Conservation (phyloP, 305 asterid species). For the Solanum chacoense region DNA sequence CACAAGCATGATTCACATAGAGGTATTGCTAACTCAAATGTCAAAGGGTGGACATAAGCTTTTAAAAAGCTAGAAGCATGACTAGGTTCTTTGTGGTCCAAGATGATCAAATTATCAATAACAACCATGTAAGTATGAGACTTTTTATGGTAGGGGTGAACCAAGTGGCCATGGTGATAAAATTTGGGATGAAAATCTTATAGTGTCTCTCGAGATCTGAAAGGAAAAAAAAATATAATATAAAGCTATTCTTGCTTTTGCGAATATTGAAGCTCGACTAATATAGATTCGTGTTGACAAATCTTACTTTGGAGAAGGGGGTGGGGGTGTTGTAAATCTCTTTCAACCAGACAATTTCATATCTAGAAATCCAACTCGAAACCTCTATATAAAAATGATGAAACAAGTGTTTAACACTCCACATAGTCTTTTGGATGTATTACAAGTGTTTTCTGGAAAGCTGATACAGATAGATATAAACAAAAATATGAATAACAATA, state of each 20-base stretch:
- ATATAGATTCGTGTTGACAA: neutral
- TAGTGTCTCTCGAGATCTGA: neutral
- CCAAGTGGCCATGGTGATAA: neutral
- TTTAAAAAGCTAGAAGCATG: neutral
- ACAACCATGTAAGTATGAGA: neutral
- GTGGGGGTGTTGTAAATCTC: neutral
- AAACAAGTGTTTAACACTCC: neutral
- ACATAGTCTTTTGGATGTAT: neutral
- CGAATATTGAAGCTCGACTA: neutral
- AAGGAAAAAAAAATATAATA: neutral
- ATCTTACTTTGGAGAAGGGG: neutral
- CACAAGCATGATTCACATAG: neutral
- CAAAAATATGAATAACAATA: neutral
- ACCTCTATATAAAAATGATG: neutral
- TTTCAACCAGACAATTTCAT: neutral
- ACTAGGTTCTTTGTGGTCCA: neutral
- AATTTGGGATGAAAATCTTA: neutral
- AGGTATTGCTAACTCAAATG: neutral
- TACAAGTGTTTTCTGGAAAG: neutral
- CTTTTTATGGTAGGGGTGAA: neutral
- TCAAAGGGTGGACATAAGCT: neutral
- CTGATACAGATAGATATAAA: neutral
- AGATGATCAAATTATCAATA: neutral
- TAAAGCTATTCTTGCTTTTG: neutral
- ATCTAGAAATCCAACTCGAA: rapidly evolving